Base-by-base conservation (phyloP, 352 stramenopile genomes). In the Peronospora farinosa region DNA sequence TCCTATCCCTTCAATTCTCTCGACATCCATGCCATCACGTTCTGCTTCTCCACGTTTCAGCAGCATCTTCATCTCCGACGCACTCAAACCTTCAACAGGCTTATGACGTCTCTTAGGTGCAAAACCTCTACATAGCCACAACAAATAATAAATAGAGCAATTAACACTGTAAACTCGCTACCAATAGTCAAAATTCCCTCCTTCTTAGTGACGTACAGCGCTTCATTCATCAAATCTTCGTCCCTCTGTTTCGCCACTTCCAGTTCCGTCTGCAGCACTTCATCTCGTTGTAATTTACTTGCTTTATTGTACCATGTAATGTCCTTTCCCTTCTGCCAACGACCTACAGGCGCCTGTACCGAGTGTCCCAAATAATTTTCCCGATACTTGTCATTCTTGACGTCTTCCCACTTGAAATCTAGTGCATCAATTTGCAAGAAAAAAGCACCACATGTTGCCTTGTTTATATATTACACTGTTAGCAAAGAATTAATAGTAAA, bases 371-470 rank as follows among this genome's bases (percentile, higher is more conserved):
- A 43, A 57, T 96, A 96, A 55, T 95, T 94, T 46, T 96, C 88
- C 17, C 88, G 75, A 55, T 96, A 91, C 64, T 96, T 93, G 66
- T 96, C 88, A 49, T 84, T 88, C 74, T 96, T 96, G 19, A 96
- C 88, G 63, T 96, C 88, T 21, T 96, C 88, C 86, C 88, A 96
- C 51, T 94, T 95, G 62, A 96, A 96, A 40, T 95, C 82, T 90
- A 47, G 10, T 33, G 10, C 23, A 5, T 28, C 13, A 7, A 28
- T 15, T 60, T 5, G 21, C 7, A 19, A 15, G 35, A 45, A 65
- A 28, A 19, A 15, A 15, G 31, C 40, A 62, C 21, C 17, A 16
- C 12, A 37, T 5, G 13, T 37, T 8, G 5, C 2, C 11, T 19
- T 38, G 25, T 47, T 35, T 47, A 7, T 16, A 40, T 8, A 33